phyloP scores from a whole-genome alignment of 345 rosid species.

The Microcos paniculata region DNA sequence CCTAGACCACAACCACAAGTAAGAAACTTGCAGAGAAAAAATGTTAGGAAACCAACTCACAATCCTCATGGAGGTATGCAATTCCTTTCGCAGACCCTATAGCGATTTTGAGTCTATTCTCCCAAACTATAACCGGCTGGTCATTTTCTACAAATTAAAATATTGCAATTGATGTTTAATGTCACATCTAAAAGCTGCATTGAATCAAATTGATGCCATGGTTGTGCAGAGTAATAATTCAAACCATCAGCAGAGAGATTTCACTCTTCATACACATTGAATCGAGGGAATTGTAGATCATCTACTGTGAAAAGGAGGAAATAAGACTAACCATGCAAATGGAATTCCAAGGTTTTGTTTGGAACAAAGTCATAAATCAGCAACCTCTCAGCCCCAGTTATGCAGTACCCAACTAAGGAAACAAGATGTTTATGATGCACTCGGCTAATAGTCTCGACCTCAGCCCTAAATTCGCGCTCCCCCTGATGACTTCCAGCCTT shows the following conservation, averaged over 20 bases:
- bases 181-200: not conserved
- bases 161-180: not conserved
- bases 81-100: slow-evolving; percentile 60
- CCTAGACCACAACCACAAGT: not conserved
- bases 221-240: not conserved
- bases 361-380: slow-evolving; percentile 53
- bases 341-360: slow-evolving; percentile 42
- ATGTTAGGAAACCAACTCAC: slow-evolving; percentile 29
- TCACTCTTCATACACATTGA: not conserved
- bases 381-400: slow-evolving; percentile 29
- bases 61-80: slow-evolving; percentile 65
- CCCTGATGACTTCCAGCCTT: slow-evolving; percentile 39
- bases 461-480: slow-evolving; percentile 38
- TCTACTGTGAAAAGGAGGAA: not conserved
- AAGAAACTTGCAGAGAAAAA: not conserved
- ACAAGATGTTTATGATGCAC: slow-evolving; percentile 48
- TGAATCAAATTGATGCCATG: too few species aligned
- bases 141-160: slow-evolving; percentile 28
- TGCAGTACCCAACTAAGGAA: slow-evolving; percentile 43
- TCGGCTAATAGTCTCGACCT: slow-evolving; percentile 36
- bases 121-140: slow-evolving; percentile 44
- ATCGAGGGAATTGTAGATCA: too few species aligned
- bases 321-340: slow-evolving; percentile 37
- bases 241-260: not conserved
- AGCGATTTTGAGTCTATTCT: slow-evolving; percentile 47